Evolutionary conservation across 768 basidiomycete species (phyloP), one percentile per base, ranked within the genome.

Genomic region (Mycena haematopus): DNA sequence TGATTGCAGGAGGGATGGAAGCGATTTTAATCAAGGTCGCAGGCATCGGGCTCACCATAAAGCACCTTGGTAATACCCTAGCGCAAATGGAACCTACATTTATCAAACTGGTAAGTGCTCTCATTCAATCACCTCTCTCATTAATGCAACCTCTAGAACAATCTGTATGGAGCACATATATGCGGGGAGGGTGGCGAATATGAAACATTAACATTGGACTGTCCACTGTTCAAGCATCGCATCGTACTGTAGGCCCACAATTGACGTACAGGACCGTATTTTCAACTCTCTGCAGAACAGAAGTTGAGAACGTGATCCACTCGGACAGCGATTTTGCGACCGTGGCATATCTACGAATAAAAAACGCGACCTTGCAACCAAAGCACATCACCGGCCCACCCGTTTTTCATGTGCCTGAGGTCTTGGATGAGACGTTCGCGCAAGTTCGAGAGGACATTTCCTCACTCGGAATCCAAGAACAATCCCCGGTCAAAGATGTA

Each of bases 141-240:
- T 8, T 21, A 46, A 52, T 50, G 33, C 52, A 46, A 15, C 35
- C 14, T 21, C 2, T 66, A 95, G 93, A 93, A 96, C 72, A 71
- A 76, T 11, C 75, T 86, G 27, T 99, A 95, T 69, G 95, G 95
- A 5, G 89, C 91, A 0, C 97, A 99, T 72, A 84, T 96, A 2
- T 98, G 96, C 65, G 97, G 97, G 11, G 97, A 99, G 77, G 97
- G 97, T 2, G 97, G 97, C 2, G 97, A 99, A 77, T 99, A 98
- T 75, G 97, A 99, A 73, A 93, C 90, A 0, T 79, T 99, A 60
- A 98, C 96, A 1, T 78, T 95, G 14, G 93, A 97, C 67, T 92
- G 91, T 63, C 93, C 96, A 0, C 71, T 96, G 14, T 99, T 96
- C 84, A 92, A 93, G 67, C 82, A 83, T 40, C 80, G 83, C 11